A percentile compares a stretch with the other conserved stretches of the same genome.
These are phyloP conservation scores for Pelargonium exstipulatum DNA, from an alignment of 441 rosid genomes.

Conservation along the genomic window DNA sequence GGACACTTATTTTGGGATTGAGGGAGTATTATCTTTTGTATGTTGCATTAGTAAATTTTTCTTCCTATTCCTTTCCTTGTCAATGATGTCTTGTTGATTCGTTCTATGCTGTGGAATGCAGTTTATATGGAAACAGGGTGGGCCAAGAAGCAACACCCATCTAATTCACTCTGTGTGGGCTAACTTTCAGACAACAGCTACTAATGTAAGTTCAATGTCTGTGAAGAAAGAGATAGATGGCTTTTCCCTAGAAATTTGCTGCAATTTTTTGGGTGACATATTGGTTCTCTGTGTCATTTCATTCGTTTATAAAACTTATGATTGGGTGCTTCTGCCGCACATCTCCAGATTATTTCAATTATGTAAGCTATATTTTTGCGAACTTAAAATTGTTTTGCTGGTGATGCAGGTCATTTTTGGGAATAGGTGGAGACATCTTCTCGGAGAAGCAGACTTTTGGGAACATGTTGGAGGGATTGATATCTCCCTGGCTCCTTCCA, in stretches of 20 bases:
- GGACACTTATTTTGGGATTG: no score
- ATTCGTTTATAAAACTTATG: background rate
- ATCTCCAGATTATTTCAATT: background rate
- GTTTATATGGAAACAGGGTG: constrained; percentile 87
- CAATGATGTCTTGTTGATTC: background rate
- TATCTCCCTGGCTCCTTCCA: constrained; percentile 77
- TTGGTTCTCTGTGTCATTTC: background rate
- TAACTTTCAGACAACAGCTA: constrained; percentile 90
- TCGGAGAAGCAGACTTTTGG: constrained; percentile 93
- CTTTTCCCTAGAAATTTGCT: background rate
- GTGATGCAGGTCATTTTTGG: constrained; percentile 81
- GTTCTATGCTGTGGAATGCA: constrained; percentile 26
- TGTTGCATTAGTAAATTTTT: no score
- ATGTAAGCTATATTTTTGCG: constrained; percentile 2
- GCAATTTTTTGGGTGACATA: constrained; percentile 11
- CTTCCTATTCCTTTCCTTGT: no score
- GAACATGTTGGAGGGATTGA: constrained; percentile 90
- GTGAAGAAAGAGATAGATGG: background rate
- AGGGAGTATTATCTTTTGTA: no score
- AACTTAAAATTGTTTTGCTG: constrained; percentile 17
- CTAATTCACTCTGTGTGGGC: constrained; percentile 91
- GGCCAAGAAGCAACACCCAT: constrained; percentile 48
- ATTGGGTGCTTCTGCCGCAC: background rate
- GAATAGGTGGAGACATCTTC: constrained; percentile 90
- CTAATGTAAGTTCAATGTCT: constrained; percentile 56